These are phyloP conservation scores for Pseudogymnoascus destructans DNA, from an alignment of 2,329 filamentous ascomycete genomes.

Conservation along the genomic window DNA sequence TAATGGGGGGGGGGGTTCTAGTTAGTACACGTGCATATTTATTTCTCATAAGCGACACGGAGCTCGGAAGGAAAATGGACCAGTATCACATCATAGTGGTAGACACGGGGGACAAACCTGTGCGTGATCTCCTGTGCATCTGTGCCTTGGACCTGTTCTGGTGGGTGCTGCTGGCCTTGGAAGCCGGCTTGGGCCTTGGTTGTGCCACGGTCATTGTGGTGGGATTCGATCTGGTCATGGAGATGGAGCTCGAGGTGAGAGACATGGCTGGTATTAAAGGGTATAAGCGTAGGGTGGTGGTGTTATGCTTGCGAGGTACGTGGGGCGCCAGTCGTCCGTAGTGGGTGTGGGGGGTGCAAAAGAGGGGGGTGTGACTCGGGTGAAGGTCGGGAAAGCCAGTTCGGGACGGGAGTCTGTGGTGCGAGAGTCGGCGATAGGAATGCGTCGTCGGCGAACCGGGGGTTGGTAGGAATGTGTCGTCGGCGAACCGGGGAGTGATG, in stretches of 20 bases:
- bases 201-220: slow-evolving; percentile 44
- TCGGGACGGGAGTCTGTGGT: slow-evolving; percentile 17
- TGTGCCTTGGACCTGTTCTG: slow-evolving; percentile 58
- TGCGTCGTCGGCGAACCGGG: slow-evolving; percentile 26
- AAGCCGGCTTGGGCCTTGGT: slow-evolving; percentile 45
- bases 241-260: slow-evolving; percentile 40
- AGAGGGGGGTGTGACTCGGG: slow-evolving; percentile 23
- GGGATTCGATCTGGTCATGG: slow-evolving; percentile 28
- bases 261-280: slow-evolving; percentile 50
- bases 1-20: slow-evolving; percentile 22
- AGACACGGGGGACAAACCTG: slow-evolving; percentile 50
- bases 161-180: slow-evolving; percentile 37
- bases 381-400: slow-evolving; percentile 13
- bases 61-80: slow-evolving; percentile 19
- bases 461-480: slow-evolving; percentile 20
- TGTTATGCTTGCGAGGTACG: slow-evolving; percentile 2
- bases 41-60: slow-evolving; percentile 14
- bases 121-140: slow-evolving; percentile 88
- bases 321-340: not conserved
- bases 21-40: slow-evolving; percentile 22
- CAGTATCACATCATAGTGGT: slow-evolving; percentile 13
- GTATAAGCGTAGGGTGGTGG: slow-evolving; percentile 25
- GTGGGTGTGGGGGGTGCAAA: slow-evolving; percentile 22
- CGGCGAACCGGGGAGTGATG: slow-evolving; percentile 24
- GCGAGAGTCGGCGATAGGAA: slow-evolving; percentile 19